phyloP scores from a whole-genome alignment of 176 grass and related monocot species.

The Musa schizocarpa region DNA sequence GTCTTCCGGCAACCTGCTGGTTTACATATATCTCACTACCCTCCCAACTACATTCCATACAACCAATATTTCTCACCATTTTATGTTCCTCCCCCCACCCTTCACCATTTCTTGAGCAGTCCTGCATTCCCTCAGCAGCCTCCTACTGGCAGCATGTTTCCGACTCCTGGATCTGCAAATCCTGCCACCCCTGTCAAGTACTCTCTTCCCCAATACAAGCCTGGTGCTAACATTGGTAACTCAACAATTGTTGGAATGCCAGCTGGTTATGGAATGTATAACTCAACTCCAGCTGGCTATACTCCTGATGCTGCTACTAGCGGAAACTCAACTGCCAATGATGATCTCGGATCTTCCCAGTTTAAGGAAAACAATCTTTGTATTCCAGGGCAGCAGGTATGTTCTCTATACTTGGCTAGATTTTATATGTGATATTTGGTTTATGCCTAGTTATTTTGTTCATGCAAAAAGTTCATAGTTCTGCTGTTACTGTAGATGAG shows the following conservation, averaged over 20 bases:
- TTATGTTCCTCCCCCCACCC: conserved; percentile 44
- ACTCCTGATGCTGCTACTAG: conserved; percentile 27
- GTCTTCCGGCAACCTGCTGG: conserved; percentile 61
- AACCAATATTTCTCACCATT: conserved; percentile 64
- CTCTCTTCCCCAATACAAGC: conserved; percentile 49
- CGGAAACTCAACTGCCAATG: conserved; percentile 49
- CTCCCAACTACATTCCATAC: conserved; percentile 58
- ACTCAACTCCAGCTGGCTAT: conserved; percentile 48
- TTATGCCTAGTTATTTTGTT: neutral
- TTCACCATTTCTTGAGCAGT: conserved; percentile 70
- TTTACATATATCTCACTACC: conserved; percentile 67
- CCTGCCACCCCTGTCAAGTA: conserved; percentile 48
- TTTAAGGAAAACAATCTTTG: conserved; percentile 83
- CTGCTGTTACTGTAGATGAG: neutral
- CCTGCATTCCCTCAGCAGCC: conserved; percentile 58
- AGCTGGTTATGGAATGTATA: conserved; percentile 54
- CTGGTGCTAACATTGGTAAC: conserved; percentile 49
- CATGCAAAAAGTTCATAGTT: neutral
- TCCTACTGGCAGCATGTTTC: conserved; percentile 49
- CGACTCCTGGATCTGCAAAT: conserved; percentile 34
- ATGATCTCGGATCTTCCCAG: conserved; percentile 44
- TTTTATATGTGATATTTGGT: neutral
- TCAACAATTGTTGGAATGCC: conserved; percentile 43
- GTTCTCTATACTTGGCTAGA: neutral
- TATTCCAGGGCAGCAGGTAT: conserved; percentile 61